These are phyloP conservation scores for Paecilomyces fulvus DNA, from an alignment of 2,329 filamentous ascomycete genomes.

Conservation along the genomic window DNA sequence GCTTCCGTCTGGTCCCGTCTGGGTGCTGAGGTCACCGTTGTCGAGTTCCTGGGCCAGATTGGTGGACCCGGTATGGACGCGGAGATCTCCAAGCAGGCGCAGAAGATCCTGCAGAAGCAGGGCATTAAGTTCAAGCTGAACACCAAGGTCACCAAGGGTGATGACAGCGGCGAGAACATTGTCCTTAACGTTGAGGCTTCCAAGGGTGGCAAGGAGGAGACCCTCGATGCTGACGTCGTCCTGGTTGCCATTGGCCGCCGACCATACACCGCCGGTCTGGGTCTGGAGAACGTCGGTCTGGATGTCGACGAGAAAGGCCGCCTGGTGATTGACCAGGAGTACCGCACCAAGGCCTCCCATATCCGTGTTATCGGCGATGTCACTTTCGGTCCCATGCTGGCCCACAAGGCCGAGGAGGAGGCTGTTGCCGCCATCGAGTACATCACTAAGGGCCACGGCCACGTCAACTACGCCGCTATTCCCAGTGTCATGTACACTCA, in stretches of 20 bases:
- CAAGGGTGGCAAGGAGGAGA: conserved; percentile 93
- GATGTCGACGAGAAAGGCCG: conserved; percentile 79
- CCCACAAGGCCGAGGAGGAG: conserved; percentile 99
- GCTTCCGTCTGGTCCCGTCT: conserved; percentile 92
- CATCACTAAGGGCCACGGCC: conserved; percentile 94
- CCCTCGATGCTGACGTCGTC: conserved; percentile 85
- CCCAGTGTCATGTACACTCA: conserved; percentile 99
- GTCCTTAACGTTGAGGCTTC: conserved; percentile 81
- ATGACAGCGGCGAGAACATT: conserved; percentile 67
- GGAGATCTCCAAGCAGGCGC: conserved; percentile 82
- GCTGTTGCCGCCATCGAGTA: conserved; percentile 90
- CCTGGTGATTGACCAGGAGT: conserved; percentile 95
- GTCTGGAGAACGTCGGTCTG: conserved; percentile 79
- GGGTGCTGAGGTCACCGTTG: conserved; percentile 89
- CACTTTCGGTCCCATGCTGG: conserved; percentile 97
- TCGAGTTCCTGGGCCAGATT: conserved; percentile 93
- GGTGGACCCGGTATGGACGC: conserved; percentile 95
- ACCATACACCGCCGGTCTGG: conserved; percentile 86
- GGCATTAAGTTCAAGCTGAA: conserved; percentile 96
- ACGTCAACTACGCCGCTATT: conserved; percentile 98
- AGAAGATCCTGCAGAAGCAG: conserved; percentile 93
- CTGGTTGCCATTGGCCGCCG: conserved; percentile 94
- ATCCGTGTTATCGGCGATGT: conserved; percentile 94
- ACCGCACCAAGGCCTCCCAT: conserved; percentile 94
- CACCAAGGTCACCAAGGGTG: conserved; percentile 87